These are phyloP conservation scores for Debaryomyces subglobosus DNA, from an alignment of 1,139 yeast genomes.

Conservation along the genomic window DNA sequence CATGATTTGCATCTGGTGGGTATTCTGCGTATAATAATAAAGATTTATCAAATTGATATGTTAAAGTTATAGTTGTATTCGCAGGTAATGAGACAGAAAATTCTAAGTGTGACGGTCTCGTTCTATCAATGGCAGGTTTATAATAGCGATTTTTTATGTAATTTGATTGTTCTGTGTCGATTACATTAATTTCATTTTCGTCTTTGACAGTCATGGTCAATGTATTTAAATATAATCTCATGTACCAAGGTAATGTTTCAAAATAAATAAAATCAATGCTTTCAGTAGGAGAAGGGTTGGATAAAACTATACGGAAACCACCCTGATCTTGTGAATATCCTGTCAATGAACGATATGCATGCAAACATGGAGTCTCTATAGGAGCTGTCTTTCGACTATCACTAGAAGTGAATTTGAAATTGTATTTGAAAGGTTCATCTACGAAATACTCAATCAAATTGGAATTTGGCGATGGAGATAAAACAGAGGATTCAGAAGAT, in stretches of 20 bases:
- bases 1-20: constrained; percentile 99
- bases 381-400: constrained; percentile 39
- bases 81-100: constrained; percentile 67
- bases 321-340: constrained; percentile 93
- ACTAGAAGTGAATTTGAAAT: constrained; percentile 40
- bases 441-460: constrained; percentile 27
- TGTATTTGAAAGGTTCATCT: constrained; percentile 33
- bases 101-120: constrained; percentile 84
- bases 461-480: constrained; percentile 20
- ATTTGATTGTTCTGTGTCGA: constrained; percentile 27
- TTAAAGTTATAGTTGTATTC: constrained; percentile 58
- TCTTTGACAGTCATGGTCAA: constrained; percentile 34
- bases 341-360: constrained; percentile 81
- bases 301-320: constrained; percentile 78
- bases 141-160: constrained; percentile 59
- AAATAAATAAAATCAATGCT: constrained; percentile 62
- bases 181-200: constrained; percentile 19
- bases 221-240: constrained; percentile 80
- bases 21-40: constrained; percentile 85
- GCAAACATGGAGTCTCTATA: constrained; percentile 60
- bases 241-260: constrained; percentile 93
- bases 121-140: constrained; percentile 78
- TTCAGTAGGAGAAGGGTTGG: constrained; percentile 57
- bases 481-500: constrained; percentile 12
- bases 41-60: constrained; percentile 86